Conservation (phyloP, 805 yeast species). For the Sungouiozyma ichnusensis region DNA sequence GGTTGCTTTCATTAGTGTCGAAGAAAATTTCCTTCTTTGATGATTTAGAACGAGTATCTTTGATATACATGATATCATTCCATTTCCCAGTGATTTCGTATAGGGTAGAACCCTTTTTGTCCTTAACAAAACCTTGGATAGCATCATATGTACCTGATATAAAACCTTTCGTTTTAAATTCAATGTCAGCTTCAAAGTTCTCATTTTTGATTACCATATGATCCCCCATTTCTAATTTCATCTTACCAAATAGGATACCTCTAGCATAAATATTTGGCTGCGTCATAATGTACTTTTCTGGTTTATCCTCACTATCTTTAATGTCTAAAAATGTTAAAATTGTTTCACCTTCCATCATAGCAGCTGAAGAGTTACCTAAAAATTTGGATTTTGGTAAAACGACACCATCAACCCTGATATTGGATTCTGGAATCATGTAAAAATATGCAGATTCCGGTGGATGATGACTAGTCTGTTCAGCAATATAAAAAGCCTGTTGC, state of each 20-base stretch:
- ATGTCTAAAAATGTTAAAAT: conserved; percentile 57
- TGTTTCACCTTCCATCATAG: conserved; percentile 89
- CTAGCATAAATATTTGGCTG: conserved; percentile 95
- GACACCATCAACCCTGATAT: conserved; percentile 81
- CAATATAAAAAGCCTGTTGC: conserved; percentile 66
- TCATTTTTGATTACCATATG: conserved; percentile 69
- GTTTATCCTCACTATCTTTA: conserved; percentile 34
- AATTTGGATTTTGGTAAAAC: conserved; percentile 81
- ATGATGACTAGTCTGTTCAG: conserved; percentile 96
- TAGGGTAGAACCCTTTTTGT: conserved; percentile 41
- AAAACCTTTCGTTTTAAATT: conserved; percentile 91
- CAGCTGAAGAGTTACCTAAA: conserved; percentile 92
- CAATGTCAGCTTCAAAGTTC: conserved; percentile 62
- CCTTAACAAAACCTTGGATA: conserved; percentile 63
- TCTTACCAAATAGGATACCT: conserved; percentile 82
- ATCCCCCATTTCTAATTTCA: conserved; percentile 88
- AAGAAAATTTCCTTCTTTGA: conserved; percentile 43
- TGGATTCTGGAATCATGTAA: conserved; percentile 69
- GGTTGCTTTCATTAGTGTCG: conserved; percentile 47
- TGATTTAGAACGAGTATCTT: conserved; percentile 32
- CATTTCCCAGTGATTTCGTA: conserved; percentile 81
- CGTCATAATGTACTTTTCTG: conserved; percentile 72
- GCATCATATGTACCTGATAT: conserved; percentile 88
- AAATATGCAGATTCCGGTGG: conserved; percentile 97
- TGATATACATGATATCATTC: conserved; percentile 76